These are phyloP conservation scores for Lepiota brunneoincarnata DNA, from an alignment of 768 basidiomycete genomes.

Conservation along the genomic window DNA sequence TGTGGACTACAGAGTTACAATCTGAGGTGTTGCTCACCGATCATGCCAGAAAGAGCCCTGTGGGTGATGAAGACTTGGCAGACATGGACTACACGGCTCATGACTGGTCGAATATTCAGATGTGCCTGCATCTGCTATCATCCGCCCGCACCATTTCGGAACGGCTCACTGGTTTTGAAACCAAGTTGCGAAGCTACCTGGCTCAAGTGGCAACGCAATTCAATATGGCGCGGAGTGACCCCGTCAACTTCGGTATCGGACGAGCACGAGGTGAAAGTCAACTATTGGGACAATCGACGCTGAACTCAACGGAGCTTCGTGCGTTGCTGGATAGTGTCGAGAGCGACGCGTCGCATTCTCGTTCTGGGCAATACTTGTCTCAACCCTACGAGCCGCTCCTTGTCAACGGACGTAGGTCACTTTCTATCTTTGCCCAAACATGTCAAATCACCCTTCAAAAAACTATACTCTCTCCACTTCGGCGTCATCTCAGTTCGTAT, in stretches of 20 bases:
- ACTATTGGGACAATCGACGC: conserved; percentile 76
- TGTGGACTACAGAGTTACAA: conserved; percentile 53
- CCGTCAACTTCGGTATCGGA: conserved; percentile 51
- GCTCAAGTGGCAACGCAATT: conserved; percentile 59
- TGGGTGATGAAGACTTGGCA: conserved; percentile 60
- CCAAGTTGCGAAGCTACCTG: conserved; percentile 58
- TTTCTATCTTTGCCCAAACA: conserved; percentile 63
- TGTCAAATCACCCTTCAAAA: conserved; percentile 79
- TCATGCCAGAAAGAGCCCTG: conserved; percentile 22
- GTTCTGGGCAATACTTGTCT: conserved; percentile 20
- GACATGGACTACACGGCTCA: conserved; percentile 85
- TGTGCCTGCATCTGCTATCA: conserved; percentile 79
- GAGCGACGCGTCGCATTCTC: conserved; percentile 28
- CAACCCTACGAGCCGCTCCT: conserved; percentile 43
- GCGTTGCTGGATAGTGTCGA: conserved; percentile 55
- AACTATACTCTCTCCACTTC: conserved; percentile 82
- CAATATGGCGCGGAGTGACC: conserved; percentile 52
- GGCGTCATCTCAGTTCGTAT: conserved; percentile 70
- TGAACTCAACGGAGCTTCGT: conserved; percentile 81
- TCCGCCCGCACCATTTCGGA: conserved; percentile 73
- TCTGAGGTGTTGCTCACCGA: conserved; percentile 30
- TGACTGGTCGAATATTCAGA: conserved; percentile 88
- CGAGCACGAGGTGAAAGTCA: conserved; percentile 67
- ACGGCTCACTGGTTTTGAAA: conserved; percentile 67
- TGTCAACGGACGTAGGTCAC: conserved; percentile 47